Evolutionary conservation across 441 rosid species (phyloP).

Genomic region (Capsella rubella): DNA sequence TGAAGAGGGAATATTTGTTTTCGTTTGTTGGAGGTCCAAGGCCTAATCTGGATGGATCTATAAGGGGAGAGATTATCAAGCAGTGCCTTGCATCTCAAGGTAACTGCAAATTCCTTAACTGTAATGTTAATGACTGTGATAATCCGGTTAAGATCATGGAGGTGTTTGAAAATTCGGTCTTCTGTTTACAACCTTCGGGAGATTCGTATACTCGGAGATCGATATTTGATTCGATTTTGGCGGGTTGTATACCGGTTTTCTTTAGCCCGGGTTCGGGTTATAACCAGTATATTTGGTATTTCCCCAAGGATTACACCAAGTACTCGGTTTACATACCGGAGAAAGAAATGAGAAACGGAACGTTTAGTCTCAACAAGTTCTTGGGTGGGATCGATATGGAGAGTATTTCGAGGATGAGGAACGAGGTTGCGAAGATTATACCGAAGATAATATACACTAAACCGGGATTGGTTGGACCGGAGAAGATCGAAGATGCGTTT

Average conservation of each 20-base stretch:
- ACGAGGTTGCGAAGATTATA: constrained; percentile 55
- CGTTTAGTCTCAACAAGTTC: constrained; percentile 37
- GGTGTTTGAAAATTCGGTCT: constrained; percentile 57
- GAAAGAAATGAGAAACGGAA: constrained; percentile 36
- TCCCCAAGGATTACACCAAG: constrained; percentile 53
- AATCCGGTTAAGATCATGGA: constrained; percentile 61
- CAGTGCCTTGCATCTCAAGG: constrained; percentile 59
- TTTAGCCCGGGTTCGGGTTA: constrained; percentile 70
- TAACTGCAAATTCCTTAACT: constrained; percentile 59
- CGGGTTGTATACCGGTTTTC: constrained; percentile 89
- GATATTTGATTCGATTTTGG: constrained; percentile 69
- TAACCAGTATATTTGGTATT: constrained; percentile 68
- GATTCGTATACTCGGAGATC: constrained; percentile 77
- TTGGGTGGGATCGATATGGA: constrained; percentile 41
- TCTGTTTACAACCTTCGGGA: constrained; percentile 83
- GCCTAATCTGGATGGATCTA: constrained; percentile 46
- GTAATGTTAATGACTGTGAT: constrained; percentile 49
- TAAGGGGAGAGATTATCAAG: constrained; percentile 54
- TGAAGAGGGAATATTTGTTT: constrained; percentile 49
- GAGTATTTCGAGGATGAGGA: constrained; percentile 48
- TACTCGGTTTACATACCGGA: constrained; percentile 63
- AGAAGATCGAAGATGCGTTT: constrained; percentile 61
- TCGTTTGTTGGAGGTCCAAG: constrained; percentile 61
- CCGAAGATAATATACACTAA: constrained; percentile 60
- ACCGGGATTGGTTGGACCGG: constrained; percentile 47